A percentile compares a stretch with the other conserved stretches of the same genome.
These are phyloP conservation scores for Penicillium odoratum DNA, from an alignment of 495 filamentous ascomycete genomes.

Conservation along the genomic window DNA sequence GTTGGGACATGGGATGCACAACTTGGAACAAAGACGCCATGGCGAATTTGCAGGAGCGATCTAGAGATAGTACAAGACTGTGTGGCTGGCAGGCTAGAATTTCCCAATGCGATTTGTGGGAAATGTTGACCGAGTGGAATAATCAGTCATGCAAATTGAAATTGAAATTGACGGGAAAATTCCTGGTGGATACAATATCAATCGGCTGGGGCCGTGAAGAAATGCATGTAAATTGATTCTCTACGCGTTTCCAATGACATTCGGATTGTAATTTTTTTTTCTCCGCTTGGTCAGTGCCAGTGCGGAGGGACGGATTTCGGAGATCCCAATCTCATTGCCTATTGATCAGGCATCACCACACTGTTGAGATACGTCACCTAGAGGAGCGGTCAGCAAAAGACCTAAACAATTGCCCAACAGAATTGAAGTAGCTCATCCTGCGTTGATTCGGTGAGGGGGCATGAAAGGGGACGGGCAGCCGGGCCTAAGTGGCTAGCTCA, in stretches of 20 bases:
- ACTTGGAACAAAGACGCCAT: background rate
- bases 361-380: constrained; percentile 64
- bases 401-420: constrained; percentile 2
- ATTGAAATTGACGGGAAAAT: background rate
- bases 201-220: background rate
- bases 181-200: background rate
- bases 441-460: constrained; percentile 25
- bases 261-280: background rate
- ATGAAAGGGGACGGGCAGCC: constrained; percentile 19
- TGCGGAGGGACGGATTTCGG: background rate
- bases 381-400: constrained; percentile 32
- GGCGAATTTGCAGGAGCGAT: background rate
- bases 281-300: background rate
- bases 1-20: background rate
- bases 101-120: background rate
- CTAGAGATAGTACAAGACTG: background rate
- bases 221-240: background rate
- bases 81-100: background rate
- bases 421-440: constrained; percentile 3
- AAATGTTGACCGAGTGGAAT: too few species aligned
- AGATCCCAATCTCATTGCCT: constrained; percentile 3
- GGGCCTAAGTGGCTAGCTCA: constrained; percentile 30
- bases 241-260: background rate
- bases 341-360: constrained; percentile 63
- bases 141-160: background rate